phyloP scores from a whole-genome alignment of 768 basidiomycete species.

The Leccinum imitatum region DNA sequence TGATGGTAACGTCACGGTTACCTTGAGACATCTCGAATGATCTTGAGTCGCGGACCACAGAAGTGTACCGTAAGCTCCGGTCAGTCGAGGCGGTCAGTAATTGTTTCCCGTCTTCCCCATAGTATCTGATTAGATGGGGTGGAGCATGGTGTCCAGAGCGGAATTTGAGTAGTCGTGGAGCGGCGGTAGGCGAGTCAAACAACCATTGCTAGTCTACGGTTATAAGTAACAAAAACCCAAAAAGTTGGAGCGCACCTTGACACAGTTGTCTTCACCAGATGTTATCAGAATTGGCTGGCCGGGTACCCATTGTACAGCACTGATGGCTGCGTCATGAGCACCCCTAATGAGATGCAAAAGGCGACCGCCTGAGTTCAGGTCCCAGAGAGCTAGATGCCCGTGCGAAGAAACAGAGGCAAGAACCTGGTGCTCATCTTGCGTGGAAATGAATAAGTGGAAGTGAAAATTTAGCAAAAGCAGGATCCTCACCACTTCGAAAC shows the following conservation, averaged over 20 bases:
- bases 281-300: conserved; percentile 90
- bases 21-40: conserved; percentile 96
- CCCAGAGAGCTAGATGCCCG: conserved; percentile 93
- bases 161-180: conserved; percentile 87
- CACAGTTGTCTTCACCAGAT: conserved; percentile 90
- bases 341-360: conserved; percentile 83
- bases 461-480: not conserved
- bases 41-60: conserved; percentile 91
- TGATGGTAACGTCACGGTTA: conserved; percentile 24
- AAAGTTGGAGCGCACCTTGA: conserved; percentile 62
- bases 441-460: conserved; percentile 5
- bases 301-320: conserved; percentile 86
- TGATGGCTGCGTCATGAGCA: conserved; percentile 86
- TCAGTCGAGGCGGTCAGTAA: conserved; percentile 87
- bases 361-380: conserved; percentile 78
- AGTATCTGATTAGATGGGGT: conserved; percentile 90
- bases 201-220: conserved; percentile 82
- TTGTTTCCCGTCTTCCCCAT: conserved; percentile 96
- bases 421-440: conserved; percentile 79
- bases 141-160: conserved; percentile 91
- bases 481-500: conserved; percentile 76
- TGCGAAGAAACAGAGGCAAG: conserved; percentile 84
- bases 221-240: conserved; percentile 1
- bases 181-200: conserved; percentile 85
- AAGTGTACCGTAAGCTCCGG: conserved; percentile 84